Conservation (phyloP, 495 filamentous ascomycete species). For the Penicillium canescens region DNA sequence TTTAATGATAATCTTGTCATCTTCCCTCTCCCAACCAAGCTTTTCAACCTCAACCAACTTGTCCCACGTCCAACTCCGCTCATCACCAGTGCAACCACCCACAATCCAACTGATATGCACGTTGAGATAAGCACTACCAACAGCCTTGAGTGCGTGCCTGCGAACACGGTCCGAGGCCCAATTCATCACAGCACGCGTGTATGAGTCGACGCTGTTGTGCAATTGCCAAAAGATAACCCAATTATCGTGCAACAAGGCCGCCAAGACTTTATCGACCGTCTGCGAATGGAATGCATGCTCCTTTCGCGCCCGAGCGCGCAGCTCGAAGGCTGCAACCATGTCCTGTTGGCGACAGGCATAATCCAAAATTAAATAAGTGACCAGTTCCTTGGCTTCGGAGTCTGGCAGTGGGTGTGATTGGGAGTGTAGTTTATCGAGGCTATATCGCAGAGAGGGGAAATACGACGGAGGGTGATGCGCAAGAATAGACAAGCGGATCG, state of each 20-base stretch:
- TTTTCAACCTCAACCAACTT: constrained; percentile 62
- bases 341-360: constrained; percentile 82
- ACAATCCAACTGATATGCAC: constrained; percentile 57
- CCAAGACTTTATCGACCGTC: constrained; percentile 65
- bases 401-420: constrained; percentile 59
- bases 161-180: constrained; percentile 71
- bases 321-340: constrained; percentile 68
- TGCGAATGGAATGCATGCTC: constrained; percentile 57
- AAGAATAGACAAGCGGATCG: constrained; percentile 78
- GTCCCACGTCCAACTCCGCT: constrained; percentile 73
- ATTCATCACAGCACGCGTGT: constrained; percentile 75
- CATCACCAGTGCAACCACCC: constrained; percentile 49
- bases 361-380: constrained; percentile 81
- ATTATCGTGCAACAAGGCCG: constrained; percentile 74
- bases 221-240: constrained; percentile 77
- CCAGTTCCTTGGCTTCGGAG: constrained; percentile 72
- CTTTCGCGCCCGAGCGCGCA: constrained; percentile 47
- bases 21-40: constrained; percentile 79
- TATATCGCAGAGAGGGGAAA: constrained; percentile 78
- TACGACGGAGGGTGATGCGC: constrained; percentile 82
- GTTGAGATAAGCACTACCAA: constrained; percentile 78
- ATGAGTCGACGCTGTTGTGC: constrained; percentile 70
- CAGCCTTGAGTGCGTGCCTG: constrained; percentile 74
- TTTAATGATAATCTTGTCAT: constrained; percentile 68
- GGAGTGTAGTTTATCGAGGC: constrained; percentile 69